These are phyloP conservation scores for Chrysanthemum makinoi DNA, from an alignment of 129 eudicot genomes.

Conservation along the genomic window DNA sequence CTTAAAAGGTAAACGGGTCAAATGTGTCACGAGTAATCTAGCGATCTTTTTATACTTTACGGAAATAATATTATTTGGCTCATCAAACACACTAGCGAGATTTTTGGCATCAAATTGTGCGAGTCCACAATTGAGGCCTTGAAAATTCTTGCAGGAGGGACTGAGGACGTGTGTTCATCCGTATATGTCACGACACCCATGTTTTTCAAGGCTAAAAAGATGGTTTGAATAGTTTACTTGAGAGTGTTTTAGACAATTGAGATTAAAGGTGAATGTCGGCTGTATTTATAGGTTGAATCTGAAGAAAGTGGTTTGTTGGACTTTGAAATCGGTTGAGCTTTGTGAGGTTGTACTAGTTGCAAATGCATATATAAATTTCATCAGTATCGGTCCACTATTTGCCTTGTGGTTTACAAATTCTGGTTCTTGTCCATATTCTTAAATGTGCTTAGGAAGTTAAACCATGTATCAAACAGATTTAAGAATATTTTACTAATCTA, in stretches of 20 bases:
- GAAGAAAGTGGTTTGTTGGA: background rate
- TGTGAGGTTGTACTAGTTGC: too few relatives aligned
- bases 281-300: slow-evolving; percentile 22
- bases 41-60: too few relatives aligned
- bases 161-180: slow-evolving; percentile 35
- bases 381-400: too few relatives aligned
- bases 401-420: background rate
- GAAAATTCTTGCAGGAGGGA: slow-evolving; percentile 36
- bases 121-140: slow-evolving; percentile 48
- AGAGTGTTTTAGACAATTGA: slow-evolving; percentile 1
- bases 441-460: slow-evolving; percentile 7
- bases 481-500: background rate
- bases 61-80: too few relatives aligned
- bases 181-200: slow-evolving; percentile 42
- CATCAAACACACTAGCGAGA: too few relatives aligned
- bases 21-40: too few relatives aligned
- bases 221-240: slow-evolving; percentile 1
- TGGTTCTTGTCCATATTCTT: slow-evolving; percentile 16
- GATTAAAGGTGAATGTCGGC: slow-evolving; percentile 6
- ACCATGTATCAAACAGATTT: slow-evolving; percentile 17
- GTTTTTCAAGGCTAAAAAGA: slow-evolving; percentile 16
- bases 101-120: slow-evolving; percentile 48
- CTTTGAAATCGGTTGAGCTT: background rate
- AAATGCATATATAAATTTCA: too few relatives aligned
- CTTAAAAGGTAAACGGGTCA: too few relatives aligned